Conservation (phyloP, 2,329 filamentous ascomycete genomes). For the Stenocarpella maydis region DNA sequence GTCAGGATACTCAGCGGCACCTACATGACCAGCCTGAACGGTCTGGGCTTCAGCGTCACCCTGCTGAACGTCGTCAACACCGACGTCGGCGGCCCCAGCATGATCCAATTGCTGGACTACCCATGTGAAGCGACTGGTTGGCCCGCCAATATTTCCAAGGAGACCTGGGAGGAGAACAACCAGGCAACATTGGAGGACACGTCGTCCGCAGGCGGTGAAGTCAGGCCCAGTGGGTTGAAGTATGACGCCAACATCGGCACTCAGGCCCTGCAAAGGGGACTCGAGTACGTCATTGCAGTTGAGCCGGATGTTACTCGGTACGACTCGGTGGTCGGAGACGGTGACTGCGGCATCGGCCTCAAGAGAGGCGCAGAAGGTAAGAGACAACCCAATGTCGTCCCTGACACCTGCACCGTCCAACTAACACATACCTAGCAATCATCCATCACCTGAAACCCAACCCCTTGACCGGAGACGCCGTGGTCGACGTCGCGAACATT, state of each 20-base stretch:
- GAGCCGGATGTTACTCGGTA: slow-evolving; percentile 78
- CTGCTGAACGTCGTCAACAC: slow-evolving; percentile 70
- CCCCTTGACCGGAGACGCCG: slow-evolving; percentile 59
- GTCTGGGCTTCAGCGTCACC: slow-evolving; percentile 77
- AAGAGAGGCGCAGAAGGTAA: slow-evolving; percentile 84
- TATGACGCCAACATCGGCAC: slow-evolving; percentile 61
- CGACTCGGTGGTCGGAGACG: slow-evolving; percentile 87
- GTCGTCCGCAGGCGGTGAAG: slow-evolving; percentile 42
- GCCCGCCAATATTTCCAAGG: slow-evolving; percentile 68
- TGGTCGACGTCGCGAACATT: slow-evolving; percentile 60
- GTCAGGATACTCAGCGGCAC: slow-evolving; percentile 73
- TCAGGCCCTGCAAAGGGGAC: slow-evolving; percentile 61
- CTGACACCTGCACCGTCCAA: not conserved
- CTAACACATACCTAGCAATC: slow-evolving; percentile 52
- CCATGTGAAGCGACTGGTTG: slow-evolving; percentile 76
- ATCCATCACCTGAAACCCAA: slow-evolving; percentile 57
- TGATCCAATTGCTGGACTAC: slow-evolving; percentile 75
- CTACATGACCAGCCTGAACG: slow-evolving; percentile 82
- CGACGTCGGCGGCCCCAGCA: slow-evolving; percentile 65
- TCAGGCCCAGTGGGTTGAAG: slow-evolving; percentile 57
- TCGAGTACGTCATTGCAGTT: slow-evolving; percentile 69
- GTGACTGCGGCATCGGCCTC: slow-evolving; percentile 87
- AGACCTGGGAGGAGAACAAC: slow-evolving; percentile 69
- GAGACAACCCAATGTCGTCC: slow-evolving; percentile 33
- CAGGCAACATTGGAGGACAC: slow-evolving; percentile 54